Percentiles rank a stretch among this genome's conserved stretches.
Conservation (phyloP, 108 stramenopile species). For the Skeletonema costatum region DNA sequence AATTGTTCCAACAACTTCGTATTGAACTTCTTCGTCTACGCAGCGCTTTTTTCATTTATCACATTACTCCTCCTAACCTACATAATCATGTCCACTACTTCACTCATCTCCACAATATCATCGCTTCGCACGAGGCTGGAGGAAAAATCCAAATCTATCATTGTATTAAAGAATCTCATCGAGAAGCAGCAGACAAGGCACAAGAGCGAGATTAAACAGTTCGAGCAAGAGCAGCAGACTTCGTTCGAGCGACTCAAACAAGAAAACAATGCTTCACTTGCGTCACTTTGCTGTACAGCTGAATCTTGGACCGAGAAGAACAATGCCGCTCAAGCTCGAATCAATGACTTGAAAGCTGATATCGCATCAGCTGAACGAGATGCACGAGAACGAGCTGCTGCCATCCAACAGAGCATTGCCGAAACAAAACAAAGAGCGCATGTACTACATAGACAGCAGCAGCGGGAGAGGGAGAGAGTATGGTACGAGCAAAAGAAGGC, state of each 20-base stretch:
- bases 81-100: not conserved
- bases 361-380: conserved; percentile 23
- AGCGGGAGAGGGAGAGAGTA: conserved; percentile 24
- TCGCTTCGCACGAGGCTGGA: conserved; percentile 2
- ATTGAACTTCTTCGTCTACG: too few species aligned
- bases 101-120: not conserved
- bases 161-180: conserved; percentile 16
- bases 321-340: not conserved
- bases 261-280: not conserved
- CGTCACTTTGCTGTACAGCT: not conserved
- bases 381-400: conserved; percentile 15
- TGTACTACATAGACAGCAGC: conserved; percentile 7
- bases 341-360: conserved; percentile 8
- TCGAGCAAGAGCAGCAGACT: conserved; percentile 7
- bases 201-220: conserved; percentile 1
- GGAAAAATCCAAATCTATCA: conserved; percentile 24
- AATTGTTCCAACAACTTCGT: too few species aligned
- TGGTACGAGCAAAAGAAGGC: conserved; percentile 29
- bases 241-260: not conserved
- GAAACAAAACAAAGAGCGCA: conserved; percentile 24
- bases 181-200: conserved; percentile 11
- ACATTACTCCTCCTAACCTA: too few species aligned
- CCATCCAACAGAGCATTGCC: conserved; percentile 10
- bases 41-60: too few species aligned
- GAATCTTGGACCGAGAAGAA: conserved; percentile 23